Base-by-base conservation (phyloP, 73 alveolate genomes). In the Paramecium tetraurelia region DNA sequence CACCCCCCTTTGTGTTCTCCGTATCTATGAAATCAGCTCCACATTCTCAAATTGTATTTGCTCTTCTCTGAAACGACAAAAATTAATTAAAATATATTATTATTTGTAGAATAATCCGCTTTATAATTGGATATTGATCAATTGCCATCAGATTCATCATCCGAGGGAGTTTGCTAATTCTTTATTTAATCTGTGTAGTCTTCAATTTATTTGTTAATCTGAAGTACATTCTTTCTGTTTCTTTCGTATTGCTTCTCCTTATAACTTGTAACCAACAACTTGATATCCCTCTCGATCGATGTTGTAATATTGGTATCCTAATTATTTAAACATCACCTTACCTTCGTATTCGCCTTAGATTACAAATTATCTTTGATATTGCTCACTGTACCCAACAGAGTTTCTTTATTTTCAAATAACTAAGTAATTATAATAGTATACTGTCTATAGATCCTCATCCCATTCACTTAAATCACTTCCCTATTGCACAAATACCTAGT, bases 371-470 rank as follows among this genome's bases (percentile, higher is more conserved):
- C 90, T 44, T 80, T 80, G 12, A 80, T 44, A 22, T 80, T 80
- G 18, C 90, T 48, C 7, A 80, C 90, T 14, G 90, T 20, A 38
- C 57, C 76, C 48, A 44, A 21, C 4, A 80, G 31, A 2, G 90
- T 80, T 80, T 43, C 90, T 80, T 24, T 80, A 80, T 80, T 80
- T 80, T 80, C 90, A 80, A 80, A 80, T 80, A 80, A 80, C 90
- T 80, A 80, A 3, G 7, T 40, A 40, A 40, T 44, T 12, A 72
- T 72, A 5, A 36, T 43, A 44, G 5, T 7, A n/a, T 80, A 44
- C 76, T 43, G 48, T 43, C 29, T 48, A 41, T 22, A 44, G 10
- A 31, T 80, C 90, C 14, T 80, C 90, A 80, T 80, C 90, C 90
- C 90, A 80, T 80, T 80, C 90, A 80, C 57, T 44, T 43, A 80